phyloP scores from a whole-genome alignment of 2,329 filamentous ascomycete genomes.

The Pestalotiopsis sp. region DNA sequence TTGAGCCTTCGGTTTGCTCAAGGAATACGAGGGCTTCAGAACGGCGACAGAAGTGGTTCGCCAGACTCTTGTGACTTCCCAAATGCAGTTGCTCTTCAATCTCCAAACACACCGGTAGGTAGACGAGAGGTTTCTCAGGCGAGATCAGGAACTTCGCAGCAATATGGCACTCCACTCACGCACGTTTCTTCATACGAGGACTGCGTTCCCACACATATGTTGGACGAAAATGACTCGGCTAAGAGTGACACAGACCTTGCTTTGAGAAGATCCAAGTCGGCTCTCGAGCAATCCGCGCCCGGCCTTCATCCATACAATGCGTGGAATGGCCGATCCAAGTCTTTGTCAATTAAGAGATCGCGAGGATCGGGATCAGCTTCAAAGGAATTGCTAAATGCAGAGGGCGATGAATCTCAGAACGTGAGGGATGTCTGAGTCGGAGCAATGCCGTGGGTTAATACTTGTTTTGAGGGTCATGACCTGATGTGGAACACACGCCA shows the following conservation, averaged over 20 bases:
- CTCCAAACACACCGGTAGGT: slow-evolving; percentile 16
- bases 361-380: slow-evolving; percentile 20
- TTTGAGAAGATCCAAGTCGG: slow-evolving; percentile 13
- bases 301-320: slow-evolving; percentile 16
- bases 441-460: background rate
- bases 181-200: slow-evolving; percentile 28
- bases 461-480: no score
- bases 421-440: background rate
- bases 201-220: slow-evolving; percentile 28
- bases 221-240: slow-evolving; percentile 24
- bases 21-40: slow-evolving; percentile 27
- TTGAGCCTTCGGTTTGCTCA: slow-evolving; percentile 27
- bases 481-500: no score
- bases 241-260: slow-evolving; percentile 11
- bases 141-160: slow-evolving; percentile 17
- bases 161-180: slow-evolving; percentile 18
- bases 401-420: background rate
- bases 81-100: background rate
- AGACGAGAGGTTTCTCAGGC: slow-evolving; percentile 14
- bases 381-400: slow-evolving; percentile 19
- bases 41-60: slow-evolving; percentile 11
- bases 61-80: background rate
- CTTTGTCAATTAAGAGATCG: slow-evolving; percentile 17
- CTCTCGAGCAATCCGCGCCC: background rate
- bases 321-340: slow-evolving; percentile 22